Percentiles rank a stretch among this genome's conserved stretches.
These are phyloP conservation scores for Fusarium sp. DNA, from an alignment of 2,329 filamentous ascomycete species.

Conservation along the genomic window DNA sequence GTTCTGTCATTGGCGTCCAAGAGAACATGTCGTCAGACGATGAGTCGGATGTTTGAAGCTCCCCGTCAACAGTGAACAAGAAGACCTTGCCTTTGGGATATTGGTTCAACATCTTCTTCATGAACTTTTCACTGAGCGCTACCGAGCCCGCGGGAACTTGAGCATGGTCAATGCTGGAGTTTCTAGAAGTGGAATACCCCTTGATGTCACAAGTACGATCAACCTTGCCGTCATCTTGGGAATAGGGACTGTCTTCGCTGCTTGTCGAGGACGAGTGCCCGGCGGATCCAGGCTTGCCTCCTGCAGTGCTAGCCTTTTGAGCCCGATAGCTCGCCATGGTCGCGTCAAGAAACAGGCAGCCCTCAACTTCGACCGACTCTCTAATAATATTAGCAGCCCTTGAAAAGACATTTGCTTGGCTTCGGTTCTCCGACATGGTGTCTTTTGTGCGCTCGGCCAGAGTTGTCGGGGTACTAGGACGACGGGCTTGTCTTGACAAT, in stretches of 20 bases:
- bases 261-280: background rate
- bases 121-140: background rate
- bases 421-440: background rate
- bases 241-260: background rate
- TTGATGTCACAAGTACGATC: background rate
- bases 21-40: background rate
- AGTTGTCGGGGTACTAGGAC: background rate
- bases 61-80: background rate
- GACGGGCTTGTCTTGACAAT: background rate
- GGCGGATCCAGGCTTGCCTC: background rate
- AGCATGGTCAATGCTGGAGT: background rate
- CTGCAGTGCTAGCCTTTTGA: background rate
- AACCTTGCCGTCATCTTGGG: background rate
- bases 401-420: background rate
- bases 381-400: background rate
- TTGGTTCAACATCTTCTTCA: background rate
- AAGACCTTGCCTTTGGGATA: background rate
- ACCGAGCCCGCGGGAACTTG: background rate
- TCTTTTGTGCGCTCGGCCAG: background rate
- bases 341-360: background rate
- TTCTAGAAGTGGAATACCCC: background rate
- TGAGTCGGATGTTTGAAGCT: background rate
- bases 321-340: background rate
- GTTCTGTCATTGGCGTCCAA: background rate
- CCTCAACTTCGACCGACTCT: background rate